These are phyloP conservation scores for Fusarium sp. DNA, from an alignment of 2,329 filamentous ascomycete species.

Conservation along the genomic window DNA sequence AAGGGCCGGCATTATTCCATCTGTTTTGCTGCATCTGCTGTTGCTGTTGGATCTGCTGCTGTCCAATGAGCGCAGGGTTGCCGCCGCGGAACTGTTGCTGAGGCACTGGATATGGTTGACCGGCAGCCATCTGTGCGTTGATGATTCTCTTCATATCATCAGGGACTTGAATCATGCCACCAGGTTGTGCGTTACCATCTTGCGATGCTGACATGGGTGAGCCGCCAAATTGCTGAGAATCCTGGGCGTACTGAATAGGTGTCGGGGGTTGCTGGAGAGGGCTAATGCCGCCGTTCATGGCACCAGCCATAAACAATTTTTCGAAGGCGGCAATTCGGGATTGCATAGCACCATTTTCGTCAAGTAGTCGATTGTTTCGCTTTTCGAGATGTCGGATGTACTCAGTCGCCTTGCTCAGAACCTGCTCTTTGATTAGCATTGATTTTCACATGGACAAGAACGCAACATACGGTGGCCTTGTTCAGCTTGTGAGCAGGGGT, in stretches of 20 bases:
- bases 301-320: constrained; percentile 83
- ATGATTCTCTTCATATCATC: constrained; percentile 74
- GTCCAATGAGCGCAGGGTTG: constrained; percentile 62
- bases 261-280: constrained; percentile 67
- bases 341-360: constrained; percentile 85
- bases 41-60: constrained; percentile 69
- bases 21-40: constrained; percentile 63
- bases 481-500: constrained; percentile 94
- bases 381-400: constrained; percentile 96
- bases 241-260: constrained; percentile 62
- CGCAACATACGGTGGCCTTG: constrained; percentile 81
- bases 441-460: not conserved
- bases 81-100: constrained; percentile 61
- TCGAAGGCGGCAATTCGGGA: constrained; percentile 79
- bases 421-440: constrained; percentile 54
- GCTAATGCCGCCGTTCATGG: constrained; percentile 73
- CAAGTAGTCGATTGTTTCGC: constrained; percentile 82
- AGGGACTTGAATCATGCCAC: constrained; percentile 74
- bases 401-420: constrained; percentile 94
- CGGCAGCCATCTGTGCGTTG: constrained; percentile 66
- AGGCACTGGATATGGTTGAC: constrained; percentile 65
- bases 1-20: constrained; percentile 68
- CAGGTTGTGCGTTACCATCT: constrained; percentile 56
- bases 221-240: constrained; percentile 61
- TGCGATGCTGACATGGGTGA: constrained; percentile 59